A percentile compares a stretch with the other conserved stretches of the same genome.
Conservation (phyloP, 768 basidiomycete species). For the Strobilomyces dryophilus region DNA sequence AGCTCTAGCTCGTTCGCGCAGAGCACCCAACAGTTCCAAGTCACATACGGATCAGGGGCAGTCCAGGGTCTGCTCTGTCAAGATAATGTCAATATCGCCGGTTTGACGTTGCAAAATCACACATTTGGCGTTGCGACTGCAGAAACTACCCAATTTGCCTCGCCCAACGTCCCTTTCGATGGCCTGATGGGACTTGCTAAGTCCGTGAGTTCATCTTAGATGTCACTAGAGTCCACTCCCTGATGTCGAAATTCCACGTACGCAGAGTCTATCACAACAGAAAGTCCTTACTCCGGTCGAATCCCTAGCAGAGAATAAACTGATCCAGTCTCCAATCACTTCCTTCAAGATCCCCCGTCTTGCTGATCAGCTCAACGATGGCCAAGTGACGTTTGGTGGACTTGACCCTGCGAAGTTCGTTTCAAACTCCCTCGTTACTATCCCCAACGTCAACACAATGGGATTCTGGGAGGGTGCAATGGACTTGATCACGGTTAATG, state of each 20-base stretch:
- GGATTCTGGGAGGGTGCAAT: conserved; percentile 83
- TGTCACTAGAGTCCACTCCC: background rate
- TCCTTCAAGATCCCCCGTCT: conserved; percentile 80
- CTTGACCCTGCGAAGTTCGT: conserved; percentile 71
- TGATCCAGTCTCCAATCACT: conserved; percentile 60
- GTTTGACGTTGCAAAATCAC: conserved; percentile 52
- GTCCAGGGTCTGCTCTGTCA: conserved; percentile 61
- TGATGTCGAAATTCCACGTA: background rate
- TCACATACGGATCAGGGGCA: conserved; percentile 66
- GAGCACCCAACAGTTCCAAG: conserved; percentile 46
- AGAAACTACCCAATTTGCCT: conserved; percentile 63
- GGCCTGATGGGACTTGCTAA: conserved; percentile 77
- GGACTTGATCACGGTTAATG: conserved; percentile 56
- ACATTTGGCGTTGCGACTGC: conserved; percentile 61
- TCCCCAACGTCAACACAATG: conserved; percentile 56
- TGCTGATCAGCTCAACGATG: conserved; percentile 60
- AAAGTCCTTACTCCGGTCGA: conserved; percentile 66
- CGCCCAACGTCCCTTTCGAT: conserved; percentile 50
- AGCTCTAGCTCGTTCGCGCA: conserved; percentile 62
- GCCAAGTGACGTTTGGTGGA: conserved; percentile 79
- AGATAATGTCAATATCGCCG: conserved; percentile 64
- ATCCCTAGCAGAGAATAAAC: conserved; percentile 52
- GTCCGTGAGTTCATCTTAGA: conserved; percentile 43
- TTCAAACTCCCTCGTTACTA: conserved; percentile 48
- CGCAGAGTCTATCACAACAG: conserved; percentile 60